Conservation (phyloP, 73 alveolate species). For the Symbiodinium natans region DNA sequence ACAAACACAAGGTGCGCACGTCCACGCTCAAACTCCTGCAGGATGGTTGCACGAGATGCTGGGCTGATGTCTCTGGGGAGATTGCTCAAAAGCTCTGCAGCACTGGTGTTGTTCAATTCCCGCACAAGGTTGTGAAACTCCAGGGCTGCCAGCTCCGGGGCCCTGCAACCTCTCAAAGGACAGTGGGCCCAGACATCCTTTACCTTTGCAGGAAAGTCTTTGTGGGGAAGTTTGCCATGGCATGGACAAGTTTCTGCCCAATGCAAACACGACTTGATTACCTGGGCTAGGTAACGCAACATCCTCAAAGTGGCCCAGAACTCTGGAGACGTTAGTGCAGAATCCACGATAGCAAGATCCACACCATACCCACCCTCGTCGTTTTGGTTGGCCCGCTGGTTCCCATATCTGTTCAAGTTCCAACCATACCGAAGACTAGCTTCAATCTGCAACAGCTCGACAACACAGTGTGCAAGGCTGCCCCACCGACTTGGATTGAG, state of each 20-base stretch:
- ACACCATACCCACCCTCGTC: neutral
- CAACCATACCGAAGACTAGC: neutral
- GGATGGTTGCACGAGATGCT: neutral
- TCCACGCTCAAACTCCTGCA: constrained; percentile 17
- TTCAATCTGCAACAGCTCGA: neutral
- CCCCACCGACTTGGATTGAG: constrained; percentile 5
- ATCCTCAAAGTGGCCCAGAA: neutral
- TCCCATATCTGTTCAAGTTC: neutral
- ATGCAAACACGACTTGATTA: neutral
- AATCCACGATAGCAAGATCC: neutral
- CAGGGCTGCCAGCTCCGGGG: constrained; percentile 1
- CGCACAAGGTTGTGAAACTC: neutral
- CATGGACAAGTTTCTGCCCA: neutral
- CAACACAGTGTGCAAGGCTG: neutral
- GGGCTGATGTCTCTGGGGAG: neutral
- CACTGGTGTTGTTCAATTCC: neutral
- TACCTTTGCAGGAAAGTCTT: neutral
- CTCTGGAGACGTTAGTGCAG: neutral
- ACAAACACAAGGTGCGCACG: neutral
- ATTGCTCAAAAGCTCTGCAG: neutral
- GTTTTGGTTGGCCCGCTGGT: neutral
- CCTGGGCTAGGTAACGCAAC: neutral
- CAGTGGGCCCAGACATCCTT: neutral
- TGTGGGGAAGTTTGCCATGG: neutral
- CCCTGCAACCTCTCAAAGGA: neutral